phyloP scores from a whole-genome alignment of 1,284 basidiomycete genomes.

The Lentinula novae-zelandiae region DNA sequence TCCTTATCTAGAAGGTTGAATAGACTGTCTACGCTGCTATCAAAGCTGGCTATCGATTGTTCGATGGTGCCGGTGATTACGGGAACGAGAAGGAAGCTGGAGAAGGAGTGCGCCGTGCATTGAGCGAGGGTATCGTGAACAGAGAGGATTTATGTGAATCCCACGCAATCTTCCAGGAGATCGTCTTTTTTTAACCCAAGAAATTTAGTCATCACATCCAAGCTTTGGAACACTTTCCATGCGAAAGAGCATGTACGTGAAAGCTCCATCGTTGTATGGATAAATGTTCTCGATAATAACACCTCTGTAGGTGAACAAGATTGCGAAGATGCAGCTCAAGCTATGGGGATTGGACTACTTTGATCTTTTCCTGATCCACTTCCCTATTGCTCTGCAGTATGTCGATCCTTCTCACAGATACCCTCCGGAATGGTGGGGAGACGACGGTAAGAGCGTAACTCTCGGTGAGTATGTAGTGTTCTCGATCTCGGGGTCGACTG shows the following conservation, averaged over 20 bases:
- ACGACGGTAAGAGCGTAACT: constrained; percentile 54
- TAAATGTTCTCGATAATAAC: not conserved
- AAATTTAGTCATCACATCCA: constrained; percentile 61
- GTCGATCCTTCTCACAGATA: constrained; percentile 73
- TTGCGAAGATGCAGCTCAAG: constrained; percentile 59
- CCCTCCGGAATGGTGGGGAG: constrained; percentile 75
- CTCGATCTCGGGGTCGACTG: constrained; percentile 11
- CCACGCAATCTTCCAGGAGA: not conserved
- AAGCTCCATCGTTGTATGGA: not conserved
- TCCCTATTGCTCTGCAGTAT: constrained; percentile 74
- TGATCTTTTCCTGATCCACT: constrained; percentile 75
- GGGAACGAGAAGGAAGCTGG: constrained; percentile 90
- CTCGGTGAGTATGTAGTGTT: constrained; percentile 37
- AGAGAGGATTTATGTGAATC: constrained; percentile 74
- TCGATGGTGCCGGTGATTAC: constrained; percentile 82
- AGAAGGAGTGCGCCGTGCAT: constrained; percentile 66
- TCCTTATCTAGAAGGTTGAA: not conserved
- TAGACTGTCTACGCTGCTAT: constrained; percentile 69
- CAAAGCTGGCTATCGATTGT: constrained; percentile 74
- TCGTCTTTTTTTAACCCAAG: not conserved
- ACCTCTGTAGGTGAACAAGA: constrained; percentile 41
- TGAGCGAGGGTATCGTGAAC: constrained; percentile 71
- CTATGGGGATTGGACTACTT: constrained; percentile 82
- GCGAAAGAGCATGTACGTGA: constrained; percentile 58
- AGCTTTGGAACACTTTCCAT: constrained; percentile 85